Conservation (phyloP, 2,329 filamentous ascomycete genomes). For the Xylaria sp. region DNA sequence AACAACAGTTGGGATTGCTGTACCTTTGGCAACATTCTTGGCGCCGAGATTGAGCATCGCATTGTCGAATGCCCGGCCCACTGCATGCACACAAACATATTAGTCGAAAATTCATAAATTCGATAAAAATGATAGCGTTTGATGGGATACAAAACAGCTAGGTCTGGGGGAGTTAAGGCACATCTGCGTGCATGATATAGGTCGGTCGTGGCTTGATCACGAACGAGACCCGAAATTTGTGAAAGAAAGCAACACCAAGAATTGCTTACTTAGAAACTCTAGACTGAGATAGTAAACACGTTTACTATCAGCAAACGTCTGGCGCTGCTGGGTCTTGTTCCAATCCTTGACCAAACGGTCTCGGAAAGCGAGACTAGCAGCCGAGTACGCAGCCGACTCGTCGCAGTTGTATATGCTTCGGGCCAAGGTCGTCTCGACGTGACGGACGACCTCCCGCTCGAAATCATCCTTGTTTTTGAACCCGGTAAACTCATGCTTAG, state of each 20-base stretch:
- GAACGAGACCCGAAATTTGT: background rate
- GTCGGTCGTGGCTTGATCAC: background rate
- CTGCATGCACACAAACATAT: background rate
- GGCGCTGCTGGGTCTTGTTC: conserved; percentile 97
- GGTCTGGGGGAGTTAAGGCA: background rate
- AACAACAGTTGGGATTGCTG: conserved; percentile 41
- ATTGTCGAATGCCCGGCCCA: conserved; percentile 97
- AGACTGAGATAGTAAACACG: conserved; percentile 96
- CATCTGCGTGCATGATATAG: background rate
- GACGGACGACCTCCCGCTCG: conserved; percentile 85
- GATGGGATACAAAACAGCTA: background rate
- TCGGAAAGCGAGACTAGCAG: conserved; percentile 89
- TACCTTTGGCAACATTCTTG: conserved; percentile 85
- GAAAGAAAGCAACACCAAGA: background rate
- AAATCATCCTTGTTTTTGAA: conserved; percentile 88
- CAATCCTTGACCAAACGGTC: conserved; percentile 94
- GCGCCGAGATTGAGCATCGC: conserved; percentile 95
- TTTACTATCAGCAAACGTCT: conserved; percentile 91
- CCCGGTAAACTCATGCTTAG: conserved; percentile 68
- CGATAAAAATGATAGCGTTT: background rate
- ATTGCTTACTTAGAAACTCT: conserved; percentile 78
- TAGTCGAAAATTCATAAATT: background rate
- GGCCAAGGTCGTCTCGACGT: conserved; percentile 96
- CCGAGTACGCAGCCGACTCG: conserved; percentile 90
- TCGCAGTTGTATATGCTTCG: conserved; percentile 99